Evolutionary conservation across 768 basidiomycete genomes (phyloP).

Genomic region (Serendipita indica): DNA sequence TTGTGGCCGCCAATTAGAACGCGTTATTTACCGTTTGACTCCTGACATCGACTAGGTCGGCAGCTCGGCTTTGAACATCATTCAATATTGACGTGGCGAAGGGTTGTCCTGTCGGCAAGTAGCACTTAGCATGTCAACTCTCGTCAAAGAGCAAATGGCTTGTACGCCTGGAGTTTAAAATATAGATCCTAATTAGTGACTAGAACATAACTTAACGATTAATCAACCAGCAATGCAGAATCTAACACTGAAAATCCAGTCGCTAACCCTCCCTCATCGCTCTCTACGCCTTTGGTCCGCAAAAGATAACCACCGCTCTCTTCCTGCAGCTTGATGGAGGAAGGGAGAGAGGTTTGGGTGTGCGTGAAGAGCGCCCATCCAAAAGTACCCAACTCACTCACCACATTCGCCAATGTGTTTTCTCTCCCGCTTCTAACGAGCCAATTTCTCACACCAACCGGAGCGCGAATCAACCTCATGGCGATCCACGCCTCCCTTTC

Average conservation of each 20-base stretch:
- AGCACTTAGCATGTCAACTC: no score
- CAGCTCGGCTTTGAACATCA: no score
- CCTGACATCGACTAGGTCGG: no score
- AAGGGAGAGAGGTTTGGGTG: conserved; percentile 11
- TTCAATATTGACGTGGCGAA: no score
- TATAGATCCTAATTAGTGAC: no score
- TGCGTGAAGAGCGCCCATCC: conserved; percentile 71
- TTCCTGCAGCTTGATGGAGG: conserved; percentile 31
- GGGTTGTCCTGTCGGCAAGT: no score
- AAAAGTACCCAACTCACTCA: conserved; percentile 86
- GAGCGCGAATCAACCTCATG: conserved; percentile 83
- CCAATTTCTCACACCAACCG: conserved; percentile 49
- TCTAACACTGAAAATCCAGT: conserved; percentile 69
- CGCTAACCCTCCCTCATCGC: conserved; percentile 83
- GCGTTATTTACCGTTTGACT: no score
- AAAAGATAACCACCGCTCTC: conserved; percentile 69
- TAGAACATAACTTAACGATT: no score
- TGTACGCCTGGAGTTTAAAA: no score
- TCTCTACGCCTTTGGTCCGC: conserved; percentile 79
- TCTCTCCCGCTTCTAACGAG: conserved; percentile 58
- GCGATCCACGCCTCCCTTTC: conserved; percentile 86
- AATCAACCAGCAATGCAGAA: conserved; percentile 43
- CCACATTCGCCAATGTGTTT: conserved; percentile 47
- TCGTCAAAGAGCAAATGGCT: no score
- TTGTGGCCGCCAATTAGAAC: no score